Percentiles rank a stretch among this genome's conserved stretches.
phyloP scores from a whole-genome alignment of 768 basidiomycete genomes.

The Dioszegia crocea region DNA sequence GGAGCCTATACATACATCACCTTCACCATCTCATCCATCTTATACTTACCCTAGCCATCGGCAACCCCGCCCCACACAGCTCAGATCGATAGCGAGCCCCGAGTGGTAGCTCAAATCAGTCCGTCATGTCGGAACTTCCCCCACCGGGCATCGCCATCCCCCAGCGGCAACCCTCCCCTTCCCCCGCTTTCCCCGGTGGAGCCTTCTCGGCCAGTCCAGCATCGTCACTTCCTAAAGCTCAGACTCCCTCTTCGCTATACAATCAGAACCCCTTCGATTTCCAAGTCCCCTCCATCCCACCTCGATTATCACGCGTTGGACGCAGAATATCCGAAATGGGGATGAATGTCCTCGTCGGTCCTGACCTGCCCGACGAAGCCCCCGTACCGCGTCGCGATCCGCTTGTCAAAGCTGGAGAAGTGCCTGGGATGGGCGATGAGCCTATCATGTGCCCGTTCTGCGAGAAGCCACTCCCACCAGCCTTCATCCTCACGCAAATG shows the following conservation, averaged over 20 bases:
- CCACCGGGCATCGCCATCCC: not conserved
- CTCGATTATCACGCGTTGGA: constrained; percentile 31
- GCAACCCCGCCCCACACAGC: too few species aligned
- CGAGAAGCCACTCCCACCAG: constrained; percentile 38
- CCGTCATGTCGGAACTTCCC: not conserved
- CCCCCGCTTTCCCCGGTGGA: not conserved
- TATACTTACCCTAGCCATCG: too few species aligned
- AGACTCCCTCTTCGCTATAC: not conserved
- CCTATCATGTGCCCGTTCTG: constrained; percentile 45
- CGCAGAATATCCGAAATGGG: constrained; percentile 31
- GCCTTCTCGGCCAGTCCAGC: not conserved
- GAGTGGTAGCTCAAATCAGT: too few species aligned
- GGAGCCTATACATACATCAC: too few species aligned
- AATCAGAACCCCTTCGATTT: constrained; percentile 14
- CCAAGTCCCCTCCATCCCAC: constrained; percentile 21
- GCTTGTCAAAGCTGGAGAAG: constrained; percentile 11
- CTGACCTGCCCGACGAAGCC: constrained; percentile 1
- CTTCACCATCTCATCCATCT: too few species aligned
- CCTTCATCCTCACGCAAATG: constrained; percentile 15
- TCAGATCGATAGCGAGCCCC: too few species aligned
- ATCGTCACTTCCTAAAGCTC: not conserved
- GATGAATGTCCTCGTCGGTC: constrained; percentile 19
- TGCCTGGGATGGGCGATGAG: constrained; percentile 42
- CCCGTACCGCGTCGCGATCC: not conserved
- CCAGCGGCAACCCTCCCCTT: not conserved